Conservation (phyloP, 2,329 filamentous ascomycete species). For the Cryphonectria carpinicola region DNA sequence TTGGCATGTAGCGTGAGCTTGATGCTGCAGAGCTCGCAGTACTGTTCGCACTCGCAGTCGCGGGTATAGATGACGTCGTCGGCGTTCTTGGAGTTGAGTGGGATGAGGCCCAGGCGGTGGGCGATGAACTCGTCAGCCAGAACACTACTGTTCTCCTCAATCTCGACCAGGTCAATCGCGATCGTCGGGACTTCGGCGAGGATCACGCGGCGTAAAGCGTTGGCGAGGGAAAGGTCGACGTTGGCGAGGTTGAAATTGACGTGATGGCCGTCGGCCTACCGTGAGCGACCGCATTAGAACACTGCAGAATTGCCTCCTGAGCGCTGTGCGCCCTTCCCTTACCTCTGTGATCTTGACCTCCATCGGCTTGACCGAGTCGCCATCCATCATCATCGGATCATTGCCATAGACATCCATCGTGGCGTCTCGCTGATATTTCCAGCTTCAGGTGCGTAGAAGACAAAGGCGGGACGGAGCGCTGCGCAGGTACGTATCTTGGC, state of each 20-base stretch:
- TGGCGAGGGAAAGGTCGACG: conserved; percentile 89
- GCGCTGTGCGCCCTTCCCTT: conserved; percentile 35
- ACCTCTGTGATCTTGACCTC: conserved; percentile 64
- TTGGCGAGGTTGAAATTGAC: conserved; percentile 92
- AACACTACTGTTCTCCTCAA: conserved; percentile 92
- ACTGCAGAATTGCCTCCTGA: not conserved
- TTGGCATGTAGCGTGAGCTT: conserved; percentile 82
- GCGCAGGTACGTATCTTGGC: not conserved
- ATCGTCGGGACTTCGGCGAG: conserved; percentile 93
- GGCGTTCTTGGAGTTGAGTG: conserved; percentile 81
- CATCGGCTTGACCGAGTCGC: conserved; percentile 43
- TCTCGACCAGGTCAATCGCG: conserved; percentile 92
- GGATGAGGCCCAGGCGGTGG: conserved; percentile 88
- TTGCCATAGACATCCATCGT: conserved; percentile 59
- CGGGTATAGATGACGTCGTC: conserved; percentile 84
- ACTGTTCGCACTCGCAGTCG: conserved; percentile 95
- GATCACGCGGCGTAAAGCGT: conserved; percentile 87
- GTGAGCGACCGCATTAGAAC: conserved; percentile 31
- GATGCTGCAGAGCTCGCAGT: conserved; percentile 90
- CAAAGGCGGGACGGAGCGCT: not conserved
- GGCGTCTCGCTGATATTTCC: conserved; percentile 12
- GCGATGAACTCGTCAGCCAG: conserved; percentile 95
- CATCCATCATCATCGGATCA: conserved; percentile 63
- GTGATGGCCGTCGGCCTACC: conserved; percentile 74
- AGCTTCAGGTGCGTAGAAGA: not conserved